Base-by-base conservation (phyloP, 2,329 filamentous ascomycete genomes). In the Aspergillus puulaauensis region DNA sequence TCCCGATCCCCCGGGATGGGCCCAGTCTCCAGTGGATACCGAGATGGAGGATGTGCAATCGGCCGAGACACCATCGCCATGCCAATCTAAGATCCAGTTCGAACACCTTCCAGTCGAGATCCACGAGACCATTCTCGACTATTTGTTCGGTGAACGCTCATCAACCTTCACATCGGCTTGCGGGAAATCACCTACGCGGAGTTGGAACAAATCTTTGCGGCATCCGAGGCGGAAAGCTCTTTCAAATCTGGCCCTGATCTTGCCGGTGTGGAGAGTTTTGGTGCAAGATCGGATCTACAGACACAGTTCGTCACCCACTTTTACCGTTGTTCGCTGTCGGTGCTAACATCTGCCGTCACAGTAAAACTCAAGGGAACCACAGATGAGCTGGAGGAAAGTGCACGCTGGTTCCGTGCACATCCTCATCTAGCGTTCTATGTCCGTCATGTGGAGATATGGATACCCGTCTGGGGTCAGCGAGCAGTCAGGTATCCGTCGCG, bases 381-480 rank as follows among this genome's bases (percentile, higher is more conserved):
- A 39, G 80, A 83, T n/a, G 87, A 83, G 15, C 75, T 90, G 41
- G 75, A 82, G 43, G 80, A 85, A 48, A 84, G 87, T 6, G 78
- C 83, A 61, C 62, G 75, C 35, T 90, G 88, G 78, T 89, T 91
- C 63, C 71, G 75, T 15, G 63, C 73, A 9, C 81, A 86, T 58
- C 77, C 80, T 27, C 83, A 89, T 66, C 81, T 91, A 6, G 80
- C 83, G 19, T 65, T 74, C 8, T 85, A 90, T 64, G 85, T 91
- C 59, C 86, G 86, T 63, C 89, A 91, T 67, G 82, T 91, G 58
- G 89, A 91, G 73, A 80, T 91, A 43, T 91, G 89, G 88, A 89
- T 91, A 61, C 89, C 89, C 3, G 88, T 91, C 41, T 91, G 80
- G 75, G 79, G 81, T 15, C 76, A 89, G 65, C 82, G 87, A 63